Evolutionary conservation across 208 protist genomes (phyloP).

Genomic region (Wallacemonas collosoma): DNA sequence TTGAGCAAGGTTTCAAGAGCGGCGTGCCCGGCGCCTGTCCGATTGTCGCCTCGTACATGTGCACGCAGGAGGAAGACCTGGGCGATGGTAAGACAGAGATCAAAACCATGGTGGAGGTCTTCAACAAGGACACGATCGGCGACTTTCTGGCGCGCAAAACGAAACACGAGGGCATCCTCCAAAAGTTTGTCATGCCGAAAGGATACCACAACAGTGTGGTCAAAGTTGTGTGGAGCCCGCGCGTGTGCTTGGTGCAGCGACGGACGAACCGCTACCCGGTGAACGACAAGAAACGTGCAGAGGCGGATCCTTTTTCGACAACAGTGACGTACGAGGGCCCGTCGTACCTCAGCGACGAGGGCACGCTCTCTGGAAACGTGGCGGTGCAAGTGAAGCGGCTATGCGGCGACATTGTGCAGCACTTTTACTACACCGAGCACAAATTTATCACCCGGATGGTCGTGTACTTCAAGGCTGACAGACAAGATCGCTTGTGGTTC

Average conservation of each 20-base stretch:
- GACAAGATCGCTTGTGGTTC: conserved; percentile 72
- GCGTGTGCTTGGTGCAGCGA: conserved; percentile 85
- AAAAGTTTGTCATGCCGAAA: conserved; percentile 87
- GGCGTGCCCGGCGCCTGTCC: conserved; percentile 41
- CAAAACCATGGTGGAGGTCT: conserved; percentile 80
- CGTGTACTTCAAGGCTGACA: conserved; percentile 87
- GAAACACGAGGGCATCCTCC: conserved; percentile 85
- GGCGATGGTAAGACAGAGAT: conserved; percentile 49
- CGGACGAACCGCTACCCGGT: conserved; percentile 82
- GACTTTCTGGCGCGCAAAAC: conserved; percentile 81
- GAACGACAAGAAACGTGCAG: conserved; percentile 65
- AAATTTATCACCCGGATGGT: conserved; percentile 93
- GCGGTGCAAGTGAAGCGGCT: conserved; percentile 75
- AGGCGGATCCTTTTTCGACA: conserved; percentile 68
- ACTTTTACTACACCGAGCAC: conserved; percentile 92
- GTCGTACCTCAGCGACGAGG: conserved; percentile 76
- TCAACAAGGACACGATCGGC: conserved; percentile 76
- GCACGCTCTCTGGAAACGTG: conserved; percentile 73
- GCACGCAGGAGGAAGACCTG: conserved; percentile 48
- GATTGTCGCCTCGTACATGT: conserved; percentile 82
- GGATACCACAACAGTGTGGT: conserved; percentile 86
- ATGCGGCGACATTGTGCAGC: conserved; percentile 79
- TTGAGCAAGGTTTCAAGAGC: conserved; percentile 66
- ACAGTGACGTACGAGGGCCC: conserved; percentile 89
- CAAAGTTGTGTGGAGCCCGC: conserved; percentile 85